phyloP scores from a whole-genome alignment of 345 rosid species.

The Anastatica hierochuntica region DNA sequence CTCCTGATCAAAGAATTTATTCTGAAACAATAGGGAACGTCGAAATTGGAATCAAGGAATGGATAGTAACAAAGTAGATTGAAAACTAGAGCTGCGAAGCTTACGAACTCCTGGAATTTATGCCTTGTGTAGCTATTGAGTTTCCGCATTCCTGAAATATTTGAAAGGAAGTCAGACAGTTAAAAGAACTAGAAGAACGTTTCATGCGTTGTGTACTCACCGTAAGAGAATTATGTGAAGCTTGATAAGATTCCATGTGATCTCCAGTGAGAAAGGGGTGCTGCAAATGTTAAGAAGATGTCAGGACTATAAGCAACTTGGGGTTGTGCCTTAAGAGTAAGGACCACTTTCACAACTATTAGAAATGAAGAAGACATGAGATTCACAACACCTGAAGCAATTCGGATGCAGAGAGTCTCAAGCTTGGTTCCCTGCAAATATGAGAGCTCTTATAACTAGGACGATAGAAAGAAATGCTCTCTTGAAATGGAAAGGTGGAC shows the following conservation, averaged over 20 bases:
- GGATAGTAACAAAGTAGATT: background rate
- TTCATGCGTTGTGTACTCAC: slow-evolving; percentile 28
- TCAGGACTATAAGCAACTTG: slow-evolving; percentile 1
- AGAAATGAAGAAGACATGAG: background rate
- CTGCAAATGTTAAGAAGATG: slow-evolving; percentile 37
- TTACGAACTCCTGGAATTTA: slow-evolving; percentile 49
- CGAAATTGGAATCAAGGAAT: background rate
- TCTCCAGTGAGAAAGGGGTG: slow-evolving; percentile 74
- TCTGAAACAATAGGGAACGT: slow-evolving; percentile 24
- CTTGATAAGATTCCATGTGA: slow-evolving; percentile 39
- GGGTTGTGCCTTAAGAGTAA: too few species aligned
- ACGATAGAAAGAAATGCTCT: background rate
- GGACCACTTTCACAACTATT: too few species aligned
- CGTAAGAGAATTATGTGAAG: slow-evolving; percentile 36
- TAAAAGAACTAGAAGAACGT: slow-evolving; percentile 8
- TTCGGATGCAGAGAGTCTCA: slow-evolving; percentile 64
- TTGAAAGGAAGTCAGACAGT: slow-evolving; percentile 15
- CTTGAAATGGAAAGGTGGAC: slow-evolving; percentile 3
- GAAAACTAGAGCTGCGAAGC: slow-evolving; percentile 19
- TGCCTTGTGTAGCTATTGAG: slow-evolving; percentile 33
- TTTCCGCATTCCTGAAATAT: slow-evolving; percentile 49
- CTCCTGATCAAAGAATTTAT: slow-evolving; percentile 41
- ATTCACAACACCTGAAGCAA: slow-evolving; percentile 56
- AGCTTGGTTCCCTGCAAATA: slow-evolving; percentile 62
- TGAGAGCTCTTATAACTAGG: background rate